Percentiles rank a stretch among this genome's conserved stretches.
These are phyloP conservation scores for Xerocomus alliaceus DNA, from an alignment of 1,284 basidiomycete genomes.

Conservation along the genomic window DNA sequence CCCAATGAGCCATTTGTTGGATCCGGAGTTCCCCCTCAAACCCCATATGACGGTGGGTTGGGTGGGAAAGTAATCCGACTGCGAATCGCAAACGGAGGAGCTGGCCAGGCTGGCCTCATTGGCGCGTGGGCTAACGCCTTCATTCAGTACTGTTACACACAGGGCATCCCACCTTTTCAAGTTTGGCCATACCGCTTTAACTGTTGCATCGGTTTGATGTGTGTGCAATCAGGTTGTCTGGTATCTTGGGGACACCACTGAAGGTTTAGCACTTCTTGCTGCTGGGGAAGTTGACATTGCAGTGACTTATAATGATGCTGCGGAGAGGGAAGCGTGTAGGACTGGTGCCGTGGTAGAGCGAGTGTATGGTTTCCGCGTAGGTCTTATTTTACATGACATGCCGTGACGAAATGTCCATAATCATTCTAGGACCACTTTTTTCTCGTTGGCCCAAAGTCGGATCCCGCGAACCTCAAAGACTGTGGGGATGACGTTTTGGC, in stretches of 20 bases:
- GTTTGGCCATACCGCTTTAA: slow-evolving; percentile 36
- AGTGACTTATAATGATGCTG: slow-evolving; percentile 57
- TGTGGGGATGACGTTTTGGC: slow-evolving; percentile 11
- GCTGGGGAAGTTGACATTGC: slow-evolving; percentile 52
- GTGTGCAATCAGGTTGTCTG: slow-evolving; percentile 49
- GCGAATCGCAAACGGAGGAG: slow-evolving; percentile 56
- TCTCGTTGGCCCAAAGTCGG: slow-evolving; percentile 26
- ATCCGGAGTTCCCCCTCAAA: no score
- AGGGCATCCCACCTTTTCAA: slow-evolving; percentile 43
- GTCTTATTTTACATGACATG: slow-evolving; percentile 39
- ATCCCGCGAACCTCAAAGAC: slow-evolving; percentile 22
- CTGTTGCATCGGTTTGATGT: background rate
- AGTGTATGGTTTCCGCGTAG: slow-evolving; percentile 51
- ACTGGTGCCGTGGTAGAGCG: slow-evolving; percentile 39
- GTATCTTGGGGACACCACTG: slow-evolving; percentile 58
- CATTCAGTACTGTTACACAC: slow-evolving; percentile 45
- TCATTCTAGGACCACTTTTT: slow-evolving; percentile 32
- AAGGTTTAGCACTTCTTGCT: slow-evolving; percentile 50
- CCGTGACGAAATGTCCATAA: slow-evolving; percentile 26
- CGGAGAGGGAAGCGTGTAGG: slow-evolving; percentile 46
- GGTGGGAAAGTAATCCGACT: slow-evolving; percentile 37
- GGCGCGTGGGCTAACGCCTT: slow-evolving; percentile 53
- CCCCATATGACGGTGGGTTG: slow-evolving; percentile 27
- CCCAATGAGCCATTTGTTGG: no score
- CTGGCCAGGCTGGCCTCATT: slow-evolving; percentile 56